phyloP scores from a whole-genome alignment of 306 rosid genomes.

The Pachyrhizus erosus region DNA sequence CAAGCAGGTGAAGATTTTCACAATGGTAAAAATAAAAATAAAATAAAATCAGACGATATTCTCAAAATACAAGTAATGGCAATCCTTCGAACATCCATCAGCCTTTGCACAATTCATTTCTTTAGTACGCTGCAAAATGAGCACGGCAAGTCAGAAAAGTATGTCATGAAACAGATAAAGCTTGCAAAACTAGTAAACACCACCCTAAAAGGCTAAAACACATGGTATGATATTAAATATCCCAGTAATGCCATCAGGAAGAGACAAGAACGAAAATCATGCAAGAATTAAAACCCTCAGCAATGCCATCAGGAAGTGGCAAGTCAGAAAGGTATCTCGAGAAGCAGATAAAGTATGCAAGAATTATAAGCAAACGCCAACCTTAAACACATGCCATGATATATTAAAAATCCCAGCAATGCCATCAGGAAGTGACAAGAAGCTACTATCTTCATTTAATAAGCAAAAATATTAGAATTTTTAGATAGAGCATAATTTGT shows the following conservation, averaged over 20 bases:
- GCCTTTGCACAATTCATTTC: slow-evolving; percentile 63
- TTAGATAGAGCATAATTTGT: background rate
- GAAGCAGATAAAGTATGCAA: slow-evolving; percentile 11
- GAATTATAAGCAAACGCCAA: background rate
- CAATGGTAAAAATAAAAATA: slow-evolving; percentile 27
- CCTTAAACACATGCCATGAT: background rate
- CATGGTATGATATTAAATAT: background rate
- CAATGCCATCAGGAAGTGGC: background rate
- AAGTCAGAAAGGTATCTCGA: slow-evolving; percentile 34
- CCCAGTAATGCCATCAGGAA: background rate
- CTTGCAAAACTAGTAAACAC: background rate
- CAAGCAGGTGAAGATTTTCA: slow-evolving; percentile 30
- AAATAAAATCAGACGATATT: slow-evolving; percentile 36
- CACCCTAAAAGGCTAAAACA: background rate
- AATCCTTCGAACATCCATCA: slow-evolving; percentile 35
- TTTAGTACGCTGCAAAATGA: slow-evolving; percentile 79
- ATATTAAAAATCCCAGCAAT: background rate
- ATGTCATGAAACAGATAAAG: slow-evolving; percentile 29
- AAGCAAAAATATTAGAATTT: background rate
- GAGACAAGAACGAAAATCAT: too few relatives aligned
- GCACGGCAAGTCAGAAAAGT: slow-evolving; percentile 31
- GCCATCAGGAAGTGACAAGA: background rate
- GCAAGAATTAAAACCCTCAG: background rate
- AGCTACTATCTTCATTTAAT: background rate
- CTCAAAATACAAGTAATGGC: slow-evolving; percentile 36